Base-by-base conservation (phyloP, 1,284 basidiomycete genomes). In the Ceratobasidium sp. region DNA sequence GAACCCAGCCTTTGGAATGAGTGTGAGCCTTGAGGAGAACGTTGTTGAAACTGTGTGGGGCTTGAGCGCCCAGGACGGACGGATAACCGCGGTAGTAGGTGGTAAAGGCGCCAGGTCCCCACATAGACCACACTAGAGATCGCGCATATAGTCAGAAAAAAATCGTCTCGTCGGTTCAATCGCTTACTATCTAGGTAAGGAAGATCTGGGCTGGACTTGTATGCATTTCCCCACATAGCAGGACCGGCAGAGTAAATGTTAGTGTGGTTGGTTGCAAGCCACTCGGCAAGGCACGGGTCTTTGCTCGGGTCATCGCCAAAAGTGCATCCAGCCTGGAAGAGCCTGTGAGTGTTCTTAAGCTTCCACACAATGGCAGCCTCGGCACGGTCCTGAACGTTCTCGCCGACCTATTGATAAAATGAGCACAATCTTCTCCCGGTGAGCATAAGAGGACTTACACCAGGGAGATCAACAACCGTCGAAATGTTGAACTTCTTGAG, bases 1-100 rank as follows among this genome's bases (percentile, higher is more conserved):
- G 73, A 50, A 73, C 69, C 69, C 69, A 73, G 26, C 69, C 69
- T n/a, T 73, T 73, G 54, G 69, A 57, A 23, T 33, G 40, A 61
- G 69, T 73, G n/a, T 73, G 69, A 15, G 69, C 69, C 42, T 73
- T 73, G 17, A 73, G 69, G 17, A 73, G 20, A n/a, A 73, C 69
- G 40, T 73, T 73, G 42, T 73, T 73, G 56, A 59, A 73, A 9
- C 52, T 61, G n/a, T 73, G 38, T 20, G 52, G 52, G 15, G 57
- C 44, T 13, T 73, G n/a, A 28, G 56, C 52, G 7, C 52, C 69
- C 0, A 73, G 56, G 38, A 59, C 56, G n/a, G 42, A n/a, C 3
- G 69, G 69, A 38, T 73, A 73, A 44, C 69, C 69, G 23, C 44
- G 56, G 46, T 61, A 73, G 42, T 73, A 73, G 44, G 52, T 56